Base-by-base conservation (phyloP, 2,329 filamentous ascomycete species). In the Lachnellula occidentalis region DNA sequence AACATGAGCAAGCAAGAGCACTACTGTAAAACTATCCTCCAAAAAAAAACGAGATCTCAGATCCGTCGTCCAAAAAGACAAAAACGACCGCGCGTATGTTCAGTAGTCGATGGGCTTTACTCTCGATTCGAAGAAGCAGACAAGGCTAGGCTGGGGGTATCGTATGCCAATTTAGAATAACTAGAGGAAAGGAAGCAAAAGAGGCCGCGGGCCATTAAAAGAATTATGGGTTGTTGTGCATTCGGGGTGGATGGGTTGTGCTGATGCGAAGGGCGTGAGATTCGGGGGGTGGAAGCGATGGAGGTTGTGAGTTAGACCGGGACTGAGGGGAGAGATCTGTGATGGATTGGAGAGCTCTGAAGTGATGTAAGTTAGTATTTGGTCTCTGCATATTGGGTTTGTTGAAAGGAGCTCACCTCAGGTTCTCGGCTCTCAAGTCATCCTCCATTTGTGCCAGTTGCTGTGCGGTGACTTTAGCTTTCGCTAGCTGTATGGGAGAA, bases 401-500 rank as follows among this genome's bases (percentile, higher is more conserved):
- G 34, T 36, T 15, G 36, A 39, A 45, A 41, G 19, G 36, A 17
- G 49, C n/a, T 50, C 69, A 71, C 67, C 69, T 74, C 62, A 78
- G 69, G 65, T 82, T 81, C 51, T 77, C 76, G 57, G 79, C 75
- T 67, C 74, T 75, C 74, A 81, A 78, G 63, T 82, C 78, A 56
- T 77, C 74, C 67, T 81, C 78, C 62, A 82, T 75, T 58, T 75
- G 71, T 60, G 78, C 74, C 52, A 82, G 48, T 57, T 70, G 68
- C 37, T 63, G 50, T 39, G 62, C 58, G 2, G 61, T 63, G 19
- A 67, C 51, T 56, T 58, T 67, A 61, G 67, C 68, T 66, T 65
- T 67, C 50, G 64, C 66, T 57, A 70, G 57, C 67, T 70, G 56
- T 53, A 55, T 43, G 43, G 17, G 36, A 36, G 56, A 42, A 50